phyloP scores from a whole-genome alignment of 2,329 filamentous ascomycete genomes.

The Fusarium pseudoanthophilum region DNA sequence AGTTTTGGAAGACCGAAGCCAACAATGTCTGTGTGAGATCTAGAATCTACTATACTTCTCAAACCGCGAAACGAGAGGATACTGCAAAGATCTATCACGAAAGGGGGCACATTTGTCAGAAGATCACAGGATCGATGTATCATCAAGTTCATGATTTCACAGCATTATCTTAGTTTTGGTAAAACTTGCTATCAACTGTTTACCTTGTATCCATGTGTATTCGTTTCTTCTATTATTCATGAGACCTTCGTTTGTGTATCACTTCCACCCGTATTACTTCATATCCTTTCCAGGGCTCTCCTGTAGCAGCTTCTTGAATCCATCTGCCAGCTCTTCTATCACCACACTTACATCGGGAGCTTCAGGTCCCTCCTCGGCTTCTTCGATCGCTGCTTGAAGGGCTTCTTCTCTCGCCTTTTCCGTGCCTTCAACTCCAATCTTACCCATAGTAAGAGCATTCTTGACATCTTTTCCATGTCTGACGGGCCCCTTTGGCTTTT shows the following conservation, averaged over 20 bases:
- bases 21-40: background rate
- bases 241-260: background rate
- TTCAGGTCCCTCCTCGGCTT: conserved; percentile 48
- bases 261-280: background rate
- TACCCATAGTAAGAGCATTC: conserved; percentile 55
- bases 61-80: background rate
- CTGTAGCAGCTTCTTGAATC: conserved; percentile 52
- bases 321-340: conserved; percentile 52
- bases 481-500: conserved; percentile 60
- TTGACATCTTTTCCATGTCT: conserved; percentile 65
- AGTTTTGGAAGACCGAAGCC: conserved; percentile 8
- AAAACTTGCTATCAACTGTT: conserved; percentile 17
- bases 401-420: conserved; percentile 42
- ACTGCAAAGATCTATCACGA: background rate
- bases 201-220: background rate
- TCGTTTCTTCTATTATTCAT: background rate
- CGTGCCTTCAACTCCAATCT: conserved; percentile 51
- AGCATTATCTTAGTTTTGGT: conserved; percentile 3
- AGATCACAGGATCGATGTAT: background rate
- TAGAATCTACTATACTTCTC: background rate
- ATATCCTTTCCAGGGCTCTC: conserved; percentile 16
- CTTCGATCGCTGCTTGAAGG: conserved; percentile 36
- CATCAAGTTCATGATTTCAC: background rate
- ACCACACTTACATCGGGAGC: conserved; percentile 57
- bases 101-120: background rate